Base-by-base conservation (phyloP, 2,329 filamentous ascomycete species). In the Cercospora citrullina region DNA sequence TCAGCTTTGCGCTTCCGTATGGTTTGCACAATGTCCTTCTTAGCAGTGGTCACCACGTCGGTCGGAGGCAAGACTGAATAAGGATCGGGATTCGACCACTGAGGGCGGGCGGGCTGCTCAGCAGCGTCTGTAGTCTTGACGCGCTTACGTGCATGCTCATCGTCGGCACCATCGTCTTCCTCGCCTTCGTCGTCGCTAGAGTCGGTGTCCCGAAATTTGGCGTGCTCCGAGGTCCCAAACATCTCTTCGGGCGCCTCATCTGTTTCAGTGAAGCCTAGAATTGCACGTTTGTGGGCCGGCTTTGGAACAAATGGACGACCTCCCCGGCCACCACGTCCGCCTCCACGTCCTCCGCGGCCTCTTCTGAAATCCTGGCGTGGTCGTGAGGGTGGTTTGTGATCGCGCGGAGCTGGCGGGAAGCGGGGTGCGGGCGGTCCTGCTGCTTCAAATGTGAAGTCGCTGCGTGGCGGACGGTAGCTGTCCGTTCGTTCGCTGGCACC, bases 21-120 rank as follows among this genome's bases (percentile, higher is more conserved):
- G 69, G 97, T 80, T 75, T 96, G 92, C 39, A 98, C 92, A 45
- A 97, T 90, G 72, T 97, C 93, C 72, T 89, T 90, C 79, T 90
- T 93, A 80, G 95, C 96, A 21, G 87, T 86, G 45, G 87, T 84
- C 5, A 83, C 84, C 64, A 93, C 90, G 71, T 94, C 91, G 0
- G 89, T 87, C 6, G 93, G 93, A 8, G 94, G 94, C 9, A 97
- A 83, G 2, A 88, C 91, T 5, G 92, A 96, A 79, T 98, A 97
- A 0, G 94, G 93, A 77, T 98, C 94, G 3, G 94, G 94, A 74
- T 98, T 98, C 4, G 93, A 97, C 94, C 94, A 98, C 78, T 91
- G 93, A 3, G 93, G 93, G 5, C 78, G 77, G 6, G 77, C 76
- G 51, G 80, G 69, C 21, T 64, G 69, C 12, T 66, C 76, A 21